Percentiles rank a stretch among this genome's conserved stretches.
Evolutionary conservation across 805 yeast genomes (phyloP).

Genomic region (Yamadazyma laniorum): DNA sequence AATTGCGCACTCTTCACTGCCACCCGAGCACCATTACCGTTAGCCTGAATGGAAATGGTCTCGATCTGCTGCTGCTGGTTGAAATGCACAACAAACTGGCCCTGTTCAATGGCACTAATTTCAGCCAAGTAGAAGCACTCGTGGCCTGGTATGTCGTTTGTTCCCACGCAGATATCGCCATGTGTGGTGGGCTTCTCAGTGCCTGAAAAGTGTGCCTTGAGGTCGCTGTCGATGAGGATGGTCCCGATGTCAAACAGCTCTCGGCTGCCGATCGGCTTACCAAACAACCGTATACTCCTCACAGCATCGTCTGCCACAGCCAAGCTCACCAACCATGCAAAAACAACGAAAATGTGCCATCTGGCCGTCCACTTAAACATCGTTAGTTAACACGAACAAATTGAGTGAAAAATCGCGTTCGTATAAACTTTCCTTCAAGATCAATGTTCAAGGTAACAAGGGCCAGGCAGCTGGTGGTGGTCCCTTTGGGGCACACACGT

Average conservation of each 20-base stretch:
- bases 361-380: no score
- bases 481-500: no score
- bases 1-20: conserved; percentile 1
- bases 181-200: neutral
- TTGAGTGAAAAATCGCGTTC: no score
- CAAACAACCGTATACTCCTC: neutral
- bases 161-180: conserved; percentile 22
- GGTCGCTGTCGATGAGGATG: neutral
- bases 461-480: no score
- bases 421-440: no score
- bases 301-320: neutral
- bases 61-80: neutral
- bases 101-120: conserved; percentile 10
- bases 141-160: conserved; percentile 25
- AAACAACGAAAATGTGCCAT: no score
- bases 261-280: neutral
- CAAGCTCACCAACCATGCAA: neutral
- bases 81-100: conserved; percentile 12
- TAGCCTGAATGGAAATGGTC: conserved; percentile 3
- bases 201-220: neutral
- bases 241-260: neutral
- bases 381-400: no score
- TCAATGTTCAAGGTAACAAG: no score
- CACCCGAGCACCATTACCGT: neutral
- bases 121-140: conserved; percentile 27